Conservation (phyloP, 352 stramenopile genomes). For the Globisporangium barbulae region DNA sequence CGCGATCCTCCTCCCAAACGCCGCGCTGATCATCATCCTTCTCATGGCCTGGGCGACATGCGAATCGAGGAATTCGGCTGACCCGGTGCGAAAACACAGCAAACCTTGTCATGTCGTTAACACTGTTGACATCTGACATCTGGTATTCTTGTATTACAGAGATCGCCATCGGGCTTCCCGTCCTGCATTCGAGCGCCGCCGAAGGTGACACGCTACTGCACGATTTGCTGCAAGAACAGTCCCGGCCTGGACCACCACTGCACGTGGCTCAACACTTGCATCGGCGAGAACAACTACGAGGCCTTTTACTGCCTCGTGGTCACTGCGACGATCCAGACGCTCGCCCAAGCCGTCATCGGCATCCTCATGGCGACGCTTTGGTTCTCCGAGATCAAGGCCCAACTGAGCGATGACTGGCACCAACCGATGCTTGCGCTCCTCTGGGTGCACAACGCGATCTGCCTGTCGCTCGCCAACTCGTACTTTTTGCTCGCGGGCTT, state of each 20-base stretch:
- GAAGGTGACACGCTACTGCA: constrained; percentile 79
- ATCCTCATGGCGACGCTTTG: constrained; percentile 77
- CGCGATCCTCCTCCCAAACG: constrained; percentile 63
- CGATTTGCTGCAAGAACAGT: constrained; percentile 80
- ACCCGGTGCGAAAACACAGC: constrained; percentile 27
- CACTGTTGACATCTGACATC: too few relatives aligned
- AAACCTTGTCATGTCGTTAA: background rate
- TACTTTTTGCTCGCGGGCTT: constrained; percentile 74
- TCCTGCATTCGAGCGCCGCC: constrained; percentile 44
- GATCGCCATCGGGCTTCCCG: constrained; percentile 21
- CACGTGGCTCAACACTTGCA: constrained; percentile 88
- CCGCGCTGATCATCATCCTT: constrained; percentile 48
- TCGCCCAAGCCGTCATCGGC: constrained; percentile 63
- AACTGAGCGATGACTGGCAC: constrained; percentile 38
- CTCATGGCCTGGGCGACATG: constrained; percentile 66
- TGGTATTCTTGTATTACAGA: constrained; percentile 20
- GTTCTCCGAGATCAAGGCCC: constrained; percentile 46
- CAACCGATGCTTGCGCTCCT: constrained; percentile 48
- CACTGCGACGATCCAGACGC: constrained; percentile 48
- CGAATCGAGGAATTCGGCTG: constrained; percentile 55
- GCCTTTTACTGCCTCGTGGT: constrained; percentile 80
- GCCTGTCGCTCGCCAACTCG: constrained; percentile 54
- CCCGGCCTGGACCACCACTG: constrained; percentile 82
- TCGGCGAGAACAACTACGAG: constrained; percentile 81
- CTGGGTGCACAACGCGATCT: constrained; percentile 73